Evolutionary conservation across 345 rosid genomes (phyloP).

Genomic region (Physaria fendleri): DNA sequence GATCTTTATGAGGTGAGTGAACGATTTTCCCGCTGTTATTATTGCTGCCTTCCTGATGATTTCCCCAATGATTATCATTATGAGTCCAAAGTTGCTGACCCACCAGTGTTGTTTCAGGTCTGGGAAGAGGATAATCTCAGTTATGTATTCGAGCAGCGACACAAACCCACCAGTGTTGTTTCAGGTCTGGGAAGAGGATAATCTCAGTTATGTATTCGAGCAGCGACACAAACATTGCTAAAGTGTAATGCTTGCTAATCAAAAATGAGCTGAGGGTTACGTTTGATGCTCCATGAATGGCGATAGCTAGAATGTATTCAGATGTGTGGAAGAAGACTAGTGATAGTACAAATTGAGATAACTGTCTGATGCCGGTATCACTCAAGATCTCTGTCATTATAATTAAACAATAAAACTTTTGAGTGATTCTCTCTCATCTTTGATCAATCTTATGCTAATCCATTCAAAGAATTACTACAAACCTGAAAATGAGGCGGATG

Average conservation of each 20-base stretch:
- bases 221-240: slow-evolving; percentile 44
- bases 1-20: slow-evolving; percentile 54
- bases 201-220: slow-evolving; percentile 46
- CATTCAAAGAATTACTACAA: background rate
- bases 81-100: slow-evolving; percentile 54
- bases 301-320: slow-evolving; percentile 43
- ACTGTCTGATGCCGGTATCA: slow-evolving; percentile 41
- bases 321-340: slow-evolving; percentile 52
- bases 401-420: background rate
- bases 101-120: slow-evolving; percentile 44
- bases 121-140: slow-evolving; percentile 43
- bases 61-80: slow-evolving; percentile 43
- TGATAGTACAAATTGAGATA: slow-evolving; percentile 44
- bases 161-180: slow-evolving; percentile 46
- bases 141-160: slow-evolving; percentile 41
- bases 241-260: slow-evolving; percentile 44
- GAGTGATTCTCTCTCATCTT: background rate
- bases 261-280: slow-evolving; percentile 47
- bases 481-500: slow-evolving; percentile 33
- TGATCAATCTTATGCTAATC: background rate
- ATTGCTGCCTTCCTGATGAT: slow-evolving; percentile 45
- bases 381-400: slow-evolving; percentile 44
- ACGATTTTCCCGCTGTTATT: slow-evolving; percentile 54
- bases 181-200: slow-evolving; percentile 40
- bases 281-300: slow-evolving; percentile 42